Evolutionary conservation across 2,329 filamentous ascomycete species (phyloP), one percentile per base, ranked within the genome.

Genomic region (Capronia americana): DNA sequence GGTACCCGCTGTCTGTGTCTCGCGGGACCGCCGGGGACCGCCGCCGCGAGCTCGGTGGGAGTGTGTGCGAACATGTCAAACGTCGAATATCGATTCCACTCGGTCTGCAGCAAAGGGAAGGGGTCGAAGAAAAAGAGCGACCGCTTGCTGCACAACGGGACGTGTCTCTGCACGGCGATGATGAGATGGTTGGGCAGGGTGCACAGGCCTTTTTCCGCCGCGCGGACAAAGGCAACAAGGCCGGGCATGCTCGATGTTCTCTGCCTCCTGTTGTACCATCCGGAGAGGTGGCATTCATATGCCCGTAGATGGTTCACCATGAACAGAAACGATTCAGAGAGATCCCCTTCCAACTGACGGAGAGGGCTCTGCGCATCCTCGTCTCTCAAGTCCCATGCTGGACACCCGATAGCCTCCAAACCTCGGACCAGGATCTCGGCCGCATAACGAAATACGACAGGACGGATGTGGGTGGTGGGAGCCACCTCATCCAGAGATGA

Each of bases 261-360:
- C 20, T 14, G 2, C 14, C 14, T 14, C 14, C 20, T 17, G 11
- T 53, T 24, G 48, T 53, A 53, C 20, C 14, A 24, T 14, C 23
- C 48, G 6, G 48, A 53, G 8, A 53, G 48, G 48, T n/a, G 23
- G 48, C 48, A 53, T 53, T 53, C 23, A 28, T 53, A 53, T 5
- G 48, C 20, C 23, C 20, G 48, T 12, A 53, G 48, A 28, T 53
- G 48, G 20, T 26, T 26, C 23, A 53, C 26, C 23, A 53, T 14
- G 48, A 53, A 53, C 11, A 5, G 20, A n/a, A 24, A 53, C 14
- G 48, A 24, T 12, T 53, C 12, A 28, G 23, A 17, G 26, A 53
- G 48, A 12, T 53, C 8, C 11, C 6, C n/a, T 17, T 53, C 48
- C 26, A 53, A 53, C 23, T 8, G 48, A 14, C 12, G 48, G 48